Conservation (phyloP, 805 yeast species). For the Spathaspora gorwiae region DNA sequence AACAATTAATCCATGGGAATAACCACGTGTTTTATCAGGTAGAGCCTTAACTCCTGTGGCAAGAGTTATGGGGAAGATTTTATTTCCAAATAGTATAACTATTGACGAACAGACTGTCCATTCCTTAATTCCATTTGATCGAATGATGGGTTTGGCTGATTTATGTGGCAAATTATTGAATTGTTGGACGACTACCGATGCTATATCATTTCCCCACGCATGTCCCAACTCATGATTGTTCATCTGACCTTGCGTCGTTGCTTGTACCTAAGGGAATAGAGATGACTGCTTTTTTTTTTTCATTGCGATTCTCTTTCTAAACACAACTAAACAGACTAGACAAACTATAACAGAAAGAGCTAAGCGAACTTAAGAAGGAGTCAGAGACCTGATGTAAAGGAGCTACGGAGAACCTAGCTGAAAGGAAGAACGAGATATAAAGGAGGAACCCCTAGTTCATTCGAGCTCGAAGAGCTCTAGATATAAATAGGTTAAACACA, state of each 20-base stretch:
- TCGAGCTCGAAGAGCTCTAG: too few relatives aligned
- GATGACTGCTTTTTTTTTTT: too few relatives aligned
- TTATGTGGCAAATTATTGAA: conserved; percentile 27
- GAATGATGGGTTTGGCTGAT: conserved; percentile 53
- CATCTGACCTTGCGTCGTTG: not conserved
- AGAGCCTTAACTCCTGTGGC: conserved; percentile 82
- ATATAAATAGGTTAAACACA: too few relatives aligned
- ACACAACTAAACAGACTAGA: too few relatives aligned
- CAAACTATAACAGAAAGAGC: too few relatives aligned
- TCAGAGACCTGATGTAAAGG: too few relatives aligned
- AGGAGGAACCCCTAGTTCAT: too few relatives aligned
- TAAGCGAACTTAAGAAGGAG: too few relatives aligned
- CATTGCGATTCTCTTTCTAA: too few relatives aligned
- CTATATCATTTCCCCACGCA: conserved; percentile 15
- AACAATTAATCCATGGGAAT: conserved; percentile 54
- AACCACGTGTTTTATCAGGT: conserved; percentile 48
- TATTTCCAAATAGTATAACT: conserved; percentile 36
- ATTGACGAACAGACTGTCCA: conserved; percentile 84
- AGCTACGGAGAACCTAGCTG: too few relatives aligned
- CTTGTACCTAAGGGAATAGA: too few relatives aligned
- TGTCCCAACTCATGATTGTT: conserved; percentile 9
- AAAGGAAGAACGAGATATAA: too few relatives aligned
- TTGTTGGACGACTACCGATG: conserved; percentile 19
- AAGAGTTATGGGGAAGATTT: conserved; percentile 40
- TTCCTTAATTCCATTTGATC: conserved; percentile 66